Percentiles rank a stretch among this genome's conserved stretches.
Evolutionary conservation across 179 eudicot genomes (phyloP).

Genomic region (Silene coronaria): DNA sequence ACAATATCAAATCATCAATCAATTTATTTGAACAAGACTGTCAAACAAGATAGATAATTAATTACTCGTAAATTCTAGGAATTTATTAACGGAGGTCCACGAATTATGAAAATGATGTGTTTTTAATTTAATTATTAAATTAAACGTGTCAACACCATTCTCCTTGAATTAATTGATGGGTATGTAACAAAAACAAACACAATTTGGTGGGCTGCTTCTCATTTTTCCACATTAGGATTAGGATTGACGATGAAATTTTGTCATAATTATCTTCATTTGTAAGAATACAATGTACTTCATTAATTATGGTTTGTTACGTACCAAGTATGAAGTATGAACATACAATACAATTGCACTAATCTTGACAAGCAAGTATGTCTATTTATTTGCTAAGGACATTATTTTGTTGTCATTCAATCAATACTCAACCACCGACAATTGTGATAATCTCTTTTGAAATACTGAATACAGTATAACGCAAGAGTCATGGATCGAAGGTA

Average conservation of each 20-base stretch:
- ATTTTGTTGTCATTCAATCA: neutral
- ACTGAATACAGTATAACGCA: too few species aligned
- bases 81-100: neutral
- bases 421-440: too few species aligned
- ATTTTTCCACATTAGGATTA: neutral
- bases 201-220: neutral
- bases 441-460: too few species aligned
- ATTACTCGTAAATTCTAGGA: neutral
- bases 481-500: too few species aligned
- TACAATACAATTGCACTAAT: neutral
- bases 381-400: neutral
- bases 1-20: neutral
- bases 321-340: neutral
- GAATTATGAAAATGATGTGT: neutral
- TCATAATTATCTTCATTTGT: neutral
- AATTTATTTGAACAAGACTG: neutral
- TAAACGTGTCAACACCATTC: constrained; percentile 1
- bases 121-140: neutral
- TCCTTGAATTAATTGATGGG: neutral
- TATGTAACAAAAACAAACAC: neutral
- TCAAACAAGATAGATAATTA: neutral
- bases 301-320: neutral
- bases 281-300: neutral
- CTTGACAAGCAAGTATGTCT: neutral
- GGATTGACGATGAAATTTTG: neutral